phyloP scores from a whole-genome alignment of 2,329 filamentous ascomycete species.

The Hypomyces perniciosus region DNA sequence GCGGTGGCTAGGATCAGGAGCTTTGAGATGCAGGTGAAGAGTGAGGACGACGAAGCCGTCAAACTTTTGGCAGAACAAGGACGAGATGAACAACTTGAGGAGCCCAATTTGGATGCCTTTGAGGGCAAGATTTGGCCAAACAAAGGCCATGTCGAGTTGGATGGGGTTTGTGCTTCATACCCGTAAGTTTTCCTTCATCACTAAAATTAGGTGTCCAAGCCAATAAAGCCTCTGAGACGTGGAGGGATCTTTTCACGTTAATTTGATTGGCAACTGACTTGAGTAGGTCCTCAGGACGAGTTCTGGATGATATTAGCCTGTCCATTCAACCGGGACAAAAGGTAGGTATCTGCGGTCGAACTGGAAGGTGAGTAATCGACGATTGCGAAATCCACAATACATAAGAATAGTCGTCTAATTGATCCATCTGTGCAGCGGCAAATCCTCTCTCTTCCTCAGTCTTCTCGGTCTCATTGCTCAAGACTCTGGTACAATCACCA shows the following conservation, averaged over 20 bases:
- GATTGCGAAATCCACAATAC: too few relatives aligned
- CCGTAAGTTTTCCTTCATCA: slow-evolving; percentile 1
- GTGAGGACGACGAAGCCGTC: neutral
- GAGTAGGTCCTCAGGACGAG: slow-evolving; percentile 13
- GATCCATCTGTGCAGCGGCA: slow-evolving; percentile 19
- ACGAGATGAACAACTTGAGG: too few relatives aligned
- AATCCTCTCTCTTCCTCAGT: slow-evolving; percentile 33
- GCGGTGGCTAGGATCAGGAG: slow-evolving; percentile 31
- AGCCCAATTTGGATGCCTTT: slow-evolving; percentile 1
- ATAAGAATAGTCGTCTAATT: too few relatives aligned
- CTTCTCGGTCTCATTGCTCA: slow-evolving; percentile 43
- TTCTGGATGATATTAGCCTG: slow-evolving; percentile 24
- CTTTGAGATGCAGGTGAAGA: slow-evolving; percentile 18
- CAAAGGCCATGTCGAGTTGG: slow-evolving; percentile 25
- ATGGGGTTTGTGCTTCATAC: slow-evolving; percentile 24
- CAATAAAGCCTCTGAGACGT: neutral
- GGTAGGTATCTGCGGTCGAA: slow-evolving; percentile 39
- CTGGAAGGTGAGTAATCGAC: slow-evolving; percentile 17
- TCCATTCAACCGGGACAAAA: slow-evolving; percentile 28
- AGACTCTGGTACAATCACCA: slow-evolving; percentile 32
- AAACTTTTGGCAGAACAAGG: too few relatives aligned
- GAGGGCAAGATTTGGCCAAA: slow-evolving; percentile 24
- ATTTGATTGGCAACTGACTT: neutral
- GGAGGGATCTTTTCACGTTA: too few relatives aligned
- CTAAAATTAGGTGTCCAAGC: neutral